A percentile compares a stretch with the other conserved stretches of the same genome.
These are phyloP conservation scores for Antitrichia curtipendula DNA, from an alignment of 225 moss, liverwort and hornwort genomes.

Conservation along the genomic window DNA sequence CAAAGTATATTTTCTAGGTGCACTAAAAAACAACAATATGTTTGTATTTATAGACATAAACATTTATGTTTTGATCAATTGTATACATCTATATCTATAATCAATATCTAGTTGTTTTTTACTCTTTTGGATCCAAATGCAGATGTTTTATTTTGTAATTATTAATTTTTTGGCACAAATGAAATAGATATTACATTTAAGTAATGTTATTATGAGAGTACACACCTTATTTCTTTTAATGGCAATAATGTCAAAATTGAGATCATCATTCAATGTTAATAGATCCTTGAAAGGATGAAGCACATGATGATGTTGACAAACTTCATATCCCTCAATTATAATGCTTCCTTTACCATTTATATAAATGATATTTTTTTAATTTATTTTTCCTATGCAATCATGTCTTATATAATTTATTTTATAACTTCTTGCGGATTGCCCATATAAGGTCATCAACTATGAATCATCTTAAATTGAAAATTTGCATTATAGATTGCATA, in stretches of 20 bases:
- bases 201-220: not conserved
- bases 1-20: not conserved
- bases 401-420: not conserved
- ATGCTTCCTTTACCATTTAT: not conserved
- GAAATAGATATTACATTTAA: not conserved
- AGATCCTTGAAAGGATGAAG: not conserved
- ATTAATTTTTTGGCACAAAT: not conserved
- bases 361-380: not conserved
- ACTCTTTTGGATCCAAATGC: not conserved
- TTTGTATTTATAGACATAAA: too few relatives aligned
- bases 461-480: not conserved
- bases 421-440: not conserved
- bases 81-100: too few relatives aligned
- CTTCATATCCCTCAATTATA: not conserved
- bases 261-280: not conserved
- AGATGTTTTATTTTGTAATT: not conserved
- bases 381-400: not conserved
- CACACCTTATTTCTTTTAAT: not conserved
- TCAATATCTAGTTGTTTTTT: too few relatives aligned
- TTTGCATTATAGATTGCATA: not conserved
- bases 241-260: not conserved
- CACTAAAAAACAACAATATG: not conserved
- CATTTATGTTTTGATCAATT: not conserved
- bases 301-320: not conserved
- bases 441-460: not conserved